Base-by-base conservation (phyloP, 306 rosid genomes). In the cucumber (Cucumis sativus) region DNA sequence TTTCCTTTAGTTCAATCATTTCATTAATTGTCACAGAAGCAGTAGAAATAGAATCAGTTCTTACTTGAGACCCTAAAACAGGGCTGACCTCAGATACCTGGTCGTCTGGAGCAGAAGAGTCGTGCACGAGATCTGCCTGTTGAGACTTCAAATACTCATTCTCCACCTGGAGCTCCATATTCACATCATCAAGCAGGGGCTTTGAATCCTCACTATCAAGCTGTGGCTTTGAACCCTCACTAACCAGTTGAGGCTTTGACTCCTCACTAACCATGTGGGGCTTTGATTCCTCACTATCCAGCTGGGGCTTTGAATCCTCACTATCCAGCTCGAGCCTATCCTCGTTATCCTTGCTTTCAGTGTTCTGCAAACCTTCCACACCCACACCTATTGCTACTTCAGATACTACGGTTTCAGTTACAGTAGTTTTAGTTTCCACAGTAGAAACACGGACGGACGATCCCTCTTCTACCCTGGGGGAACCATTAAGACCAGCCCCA, bases 31-130 rank as follows among this genome's bases (percentile, higher is more conserved):
- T 91, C 88, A 92, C 86, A 92, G 90, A 88, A 92, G 91, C 99
- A 96, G 90, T 87, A 96, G 97, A 92, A 91, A 96, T 87, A 92
- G 91, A 92, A 92, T 96, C 99, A 91, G 89, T 91, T 89, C 85
- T 96, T 92, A 96, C 92, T 89, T 90, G 91, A 88, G 86, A 87
- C 91, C 98, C 99, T 88, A 89, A 85, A 84, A 85, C 88, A 88
- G 90, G 93, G 97, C 91, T 80, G 97, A 96, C 97, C 96, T 96
- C 99, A 92, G 92, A 88, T 91, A 96, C 99, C 98, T 96, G 98
- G 91, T 86, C 79, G 88, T 87, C 82, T 21, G 94, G 79, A 63
- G 87, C 82, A 87, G 97, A 83, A 81, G 84, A 54, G 86, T 79
- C 23, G 84, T 85, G 87, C 86, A 72, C 47, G 83, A 39, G 82